A percentile compares a stretch with the other conserved stretches of the same genome.
Evolutionary conservation across 257 asterid genomes (phyloP).

Genomic region (Plectranthus barbatus): DNA sequence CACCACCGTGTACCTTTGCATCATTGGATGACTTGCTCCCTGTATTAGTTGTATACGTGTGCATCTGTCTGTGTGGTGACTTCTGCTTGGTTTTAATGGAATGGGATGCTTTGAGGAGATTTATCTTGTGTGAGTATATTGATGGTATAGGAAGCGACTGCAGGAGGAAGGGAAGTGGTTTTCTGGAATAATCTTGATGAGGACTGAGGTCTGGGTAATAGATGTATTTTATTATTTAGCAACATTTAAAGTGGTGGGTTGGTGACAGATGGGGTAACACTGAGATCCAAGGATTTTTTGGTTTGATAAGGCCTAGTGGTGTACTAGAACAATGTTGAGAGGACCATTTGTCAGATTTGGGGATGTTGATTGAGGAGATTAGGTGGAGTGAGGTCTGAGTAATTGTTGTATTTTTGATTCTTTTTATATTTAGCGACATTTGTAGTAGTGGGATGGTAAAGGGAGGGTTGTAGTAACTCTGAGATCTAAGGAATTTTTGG

Average conservation of each 20-base stretch:
- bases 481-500: not conserved
- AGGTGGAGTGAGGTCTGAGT: too few species aligned
- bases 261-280: not conserved
- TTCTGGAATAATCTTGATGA: not conserved
- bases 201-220: not conserved
- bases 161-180: not conserved
- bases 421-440: too few species aligned
- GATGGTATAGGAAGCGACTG: not conserved
- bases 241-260: not conserved
- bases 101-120: not conserved
- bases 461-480: too few species aligned
- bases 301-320: too few species aligned
- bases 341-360: too few species aligned
- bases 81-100: not conserved
- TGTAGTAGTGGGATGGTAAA: too few species aligned
- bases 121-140: not conserved
- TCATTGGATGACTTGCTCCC: not conserved
- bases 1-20: not conserved
- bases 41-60: not conserved
- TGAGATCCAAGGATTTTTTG: not conserved
- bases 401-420: too few species aligned
- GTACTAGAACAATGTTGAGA: too few species aligned
- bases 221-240: not conserved
- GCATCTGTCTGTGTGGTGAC: not conserved
- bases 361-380: too few species aligned